Evolutionary conservation across 73 alveolate species (phyloP).

Genomic region (Loxodes magnus): DNA sequence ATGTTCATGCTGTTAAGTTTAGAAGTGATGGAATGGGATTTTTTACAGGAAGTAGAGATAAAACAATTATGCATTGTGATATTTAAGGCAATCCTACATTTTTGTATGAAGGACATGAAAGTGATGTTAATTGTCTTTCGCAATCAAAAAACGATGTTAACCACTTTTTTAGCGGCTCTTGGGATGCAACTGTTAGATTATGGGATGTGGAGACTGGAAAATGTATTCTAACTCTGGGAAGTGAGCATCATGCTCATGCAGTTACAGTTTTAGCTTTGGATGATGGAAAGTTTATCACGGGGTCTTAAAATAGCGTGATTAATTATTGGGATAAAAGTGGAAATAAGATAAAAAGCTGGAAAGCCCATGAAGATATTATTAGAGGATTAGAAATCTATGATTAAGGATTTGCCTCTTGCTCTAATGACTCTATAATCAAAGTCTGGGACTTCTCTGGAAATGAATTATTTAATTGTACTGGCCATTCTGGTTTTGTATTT

Average conservation of each 20-base stretch:
- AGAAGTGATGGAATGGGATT: slow-evolving; percentile 12
- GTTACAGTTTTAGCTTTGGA: slow-evolving; percentile 80
- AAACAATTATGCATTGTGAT: slow-evolving; percentile 48
- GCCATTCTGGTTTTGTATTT: slow-evolving; percentile 90
- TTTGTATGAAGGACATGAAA: slow-evolving; percentile 76
- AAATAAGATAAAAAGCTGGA: slow-evolving; percentile 44
- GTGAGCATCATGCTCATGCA: slow-evolving; percentile 94
- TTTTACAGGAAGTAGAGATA: background rate
- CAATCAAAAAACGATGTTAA: slow-evolving; percentile 21
- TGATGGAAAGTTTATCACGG: slow-evolving; percentile 72
- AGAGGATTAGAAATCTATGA: slow-evolving; percentile 65
- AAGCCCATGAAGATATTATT: slow-evolving; percentile 91
- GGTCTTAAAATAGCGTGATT: slow-evolving; percentile 82
- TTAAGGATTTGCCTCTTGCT: slow-evolving; percentile 78
- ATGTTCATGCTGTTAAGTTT: slow-evolving; percentile 24
- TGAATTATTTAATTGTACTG: slow-evolving; percentile 54
- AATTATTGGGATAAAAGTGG: slow-evolving; percentile 65
- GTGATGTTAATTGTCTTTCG: slow-evolving; percentile 35
- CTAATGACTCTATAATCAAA: slow-evolving; percentile 89
- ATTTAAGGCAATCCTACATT: slow-evolving; percentile 74
- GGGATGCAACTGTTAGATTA: slow-evolving; percentile 97
- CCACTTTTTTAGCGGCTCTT: slow-evolving; percentile 86
- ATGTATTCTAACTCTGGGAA: slow-evolving; percentile 23
- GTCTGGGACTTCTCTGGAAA: slow-evolving; percentile 79
- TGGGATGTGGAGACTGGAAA: slow-evolving; percentile 89